A percentile compares a stretch with the other conserved stretches of the same genome.
These are phyloP conservation scores for Boletus speciosus DNA, from an alignment of 768 basidiomycete genomes.

Conservation along the genomic window DNA sequence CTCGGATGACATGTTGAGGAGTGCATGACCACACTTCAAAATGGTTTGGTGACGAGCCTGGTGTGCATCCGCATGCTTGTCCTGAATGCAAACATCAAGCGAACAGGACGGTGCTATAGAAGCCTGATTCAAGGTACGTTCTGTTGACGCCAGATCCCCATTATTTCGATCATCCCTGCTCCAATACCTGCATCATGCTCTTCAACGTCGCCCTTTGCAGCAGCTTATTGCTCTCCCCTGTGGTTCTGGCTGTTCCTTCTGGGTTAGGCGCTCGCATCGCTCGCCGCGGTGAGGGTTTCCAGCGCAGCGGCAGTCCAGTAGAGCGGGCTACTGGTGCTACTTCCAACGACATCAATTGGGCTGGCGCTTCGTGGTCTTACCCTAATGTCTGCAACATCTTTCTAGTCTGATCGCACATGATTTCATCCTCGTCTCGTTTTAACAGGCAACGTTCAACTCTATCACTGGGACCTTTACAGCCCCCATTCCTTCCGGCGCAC, in stretches of 20 bases:
- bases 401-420: neutral
- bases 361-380: neutral
- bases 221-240: neutral
- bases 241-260: neutral
- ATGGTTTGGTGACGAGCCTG: neutral
- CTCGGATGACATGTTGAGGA: too few relatives aligned
- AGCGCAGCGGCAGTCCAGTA: neutral
- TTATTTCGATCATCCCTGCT: neutral
- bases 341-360: constrained; percentile 1
- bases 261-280: neutral
- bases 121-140: neutral
- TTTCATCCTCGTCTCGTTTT: neutral
- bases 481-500: neutral
- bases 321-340: neutral
- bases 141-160: neutral
- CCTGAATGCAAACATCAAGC: neutral
- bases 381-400: neutral
- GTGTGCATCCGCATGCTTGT: neutral
- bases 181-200: neutral
- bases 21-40: too few relatives aligned
- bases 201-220: neutral
- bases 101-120: neutral
- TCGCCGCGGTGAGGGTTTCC: neutral
- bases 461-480: constrained; percentile 7
- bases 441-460: constrained; percentile 1